These are phyloP conservation scores for Oryza glumipatula DNA, from an alignment of 176 grass and related monocot species.

Conservation along the genomic window DNA sequence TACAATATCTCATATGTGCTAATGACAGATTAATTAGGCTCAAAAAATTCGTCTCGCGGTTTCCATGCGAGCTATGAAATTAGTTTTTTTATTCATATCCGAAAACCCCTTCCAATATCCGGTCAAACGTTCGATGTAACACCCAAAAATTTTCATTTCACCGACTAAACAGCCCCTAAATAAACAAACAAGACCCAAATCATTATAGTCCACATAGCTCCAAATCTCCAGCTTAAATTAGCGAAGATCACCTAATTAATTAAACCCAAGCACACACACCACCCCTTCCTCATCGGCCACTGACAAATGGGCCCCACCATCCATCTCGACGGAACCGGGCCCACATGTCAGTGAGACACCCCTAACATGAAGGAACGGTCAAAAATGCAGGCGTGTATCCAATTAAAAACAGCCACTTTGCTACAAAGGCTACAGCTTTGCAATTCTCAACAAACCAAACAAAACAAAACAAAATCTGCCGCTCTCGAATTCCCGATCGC, in stretches of 20 bases:
- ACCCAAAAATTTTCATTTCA: no score
- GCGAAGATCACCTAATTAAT: neutral
- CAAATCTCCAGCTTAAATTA: neutral
- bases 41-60: no score
- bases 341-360: neutral
- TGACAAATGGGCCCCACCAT: neutral
- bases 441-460: neutral
- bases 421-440: slow-evolving; percentile 28
- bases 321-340: fast-evolving
- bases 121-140: no score
- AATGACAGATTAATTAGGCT: no score
- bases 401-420: slow-evolving; percentile 17
- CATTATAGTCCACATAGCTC: neutral
- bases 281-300: neutral
- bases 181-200: neutral
- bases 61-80: no score
- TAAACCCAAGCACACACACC: no score
- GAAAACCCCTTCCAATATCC: no score
- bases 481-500: no score
- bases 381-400: neutral
- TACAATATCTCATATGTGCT: no score
- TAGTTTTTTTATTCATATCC: no score
- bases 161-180: no score
- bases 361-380: neutral
- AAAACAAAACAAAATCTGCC: neutral